A percentile compares a stretch with the other conserved stretches of the same genome.
Conservation (phyloP, 805 yeast species). For the Ascoidea tarda region DNA sequence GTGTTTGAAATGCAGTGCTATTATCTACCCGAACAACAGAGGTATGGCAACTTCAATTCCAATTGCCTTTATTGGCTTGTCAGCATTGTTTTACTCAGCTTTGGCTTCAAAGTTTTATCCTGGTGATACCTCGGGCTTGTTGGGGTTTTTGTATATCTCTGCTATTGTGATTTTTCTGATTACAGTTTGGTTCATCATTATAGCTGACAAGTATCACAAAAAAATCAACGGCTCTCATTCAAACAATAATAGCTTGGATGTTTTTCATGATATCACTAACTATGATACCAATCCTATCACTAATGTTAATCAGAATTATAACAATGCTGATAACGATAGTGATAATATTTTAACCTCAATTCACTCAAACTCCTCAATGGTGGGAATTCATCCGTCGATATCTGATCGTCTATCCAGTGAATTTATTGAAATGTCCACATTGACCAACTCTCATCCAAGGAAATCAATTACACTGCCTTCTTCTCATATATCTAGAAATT, state of each 20-base stretch:
- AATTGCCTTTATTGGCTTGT: slow-evolving; percentile 58
- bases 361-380: slow-evolving; percentile 4
- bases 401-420: too few species aligned
- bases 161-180: slow-evolving; percentile 26
- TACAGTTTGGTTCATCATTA: slow-evolving; percentile 30
- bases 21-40: slow-evolving; percentile 47
- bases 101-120: slow-evolving; percentile 37
- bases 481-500: background rate
- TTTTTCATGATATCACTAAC: too few species aligned
- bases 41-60: slow-evolving; percentile 72
- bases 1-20: slow-evolving; percentile 60
- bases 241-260: too few species aligned
- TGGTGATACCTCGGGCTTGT: slow-evolving; percentile 41
- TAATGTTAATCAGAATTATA: background rate
- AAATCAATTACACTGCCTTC: too few species aligned
- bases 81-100: slow-evolving; percentile 54
- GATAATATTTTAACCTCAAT: background rate
- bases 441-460: slow-evolving; percentile 6
- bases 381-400: too few species aligned
- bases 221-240: too few species aligned
- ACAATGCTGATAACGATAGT: slow-evolving; percentile 1
- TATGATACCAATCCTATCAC: too few species aligned
- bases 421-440: too few species aligned
- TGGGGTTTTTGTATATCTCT: slow-evolving; percentile 30
- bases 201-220: slow-evolving; percentile 8